Conservation (phyloP, 2,329 filamentous ascomycete genomes). For the Nigrograna mackinnonii region DNA sequence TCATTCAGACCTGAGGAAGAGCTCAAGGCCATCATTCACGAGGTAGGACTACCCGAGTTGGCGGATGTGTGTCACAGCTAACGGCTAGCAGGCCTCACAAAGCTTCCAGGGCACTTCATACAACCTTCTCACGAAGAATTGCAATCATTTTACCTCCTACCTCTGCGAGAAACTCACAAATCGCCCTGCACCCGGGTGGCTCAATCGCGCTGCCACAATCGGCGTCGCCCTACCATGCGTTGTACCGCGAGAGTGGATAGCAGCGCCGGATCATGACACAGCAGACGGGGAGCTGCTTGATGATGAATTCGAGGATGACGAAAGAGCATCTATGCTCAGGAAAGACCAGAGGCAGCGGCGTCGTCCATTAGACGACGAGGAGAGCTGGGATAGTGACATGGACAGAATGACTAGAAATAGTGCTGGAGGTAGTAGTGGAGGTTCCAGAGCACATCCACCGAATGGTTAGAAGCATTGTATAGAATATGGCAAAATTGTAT, state of each 20-base stretch:
- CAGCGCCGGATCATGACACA: slow-evolving; percentile 74
- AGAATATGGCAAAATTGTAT: too few species aligned
- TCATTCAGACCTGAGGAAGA: slow-evolving; percentile 70
- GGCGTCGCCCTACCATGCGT: slow-evolving; percentile 81
- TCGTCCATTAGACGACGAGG: slow-evolving; percentile 27
- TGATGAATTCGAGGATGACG: slow-evolving; percentile 58
- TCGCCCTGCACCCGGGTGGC: slow-evolving; percentile 70
- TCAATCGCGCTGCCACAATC: slow-evolving; percentile 84
- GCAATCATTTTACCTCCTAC: slow-evolving; percentile 84
- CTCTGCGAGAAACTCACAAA: slow-evolving; percentile 75
- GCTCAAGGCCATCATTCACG: slow-evolving; percentile 70
- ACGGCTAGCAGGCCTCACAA: slow-evolving; percentile 58
- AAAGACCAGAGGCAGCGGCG: slow-evolving; percentile 35
- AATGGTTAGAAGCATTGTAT: too few species aligned
- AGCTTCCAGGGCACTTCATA: slow-evolving; percentile 77
- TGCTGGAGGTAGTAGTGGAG: slow-evolving; percentile 36
- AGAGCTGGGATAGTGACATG: slow-evolving; percentile 30
- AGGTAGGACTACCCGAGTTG: too few species aligned
- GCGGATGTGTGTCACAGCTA: too few species aligned
- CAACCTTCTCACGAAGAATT: slow-evolving; percentile 82
- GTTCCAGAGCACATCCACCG: slow-evolving; percentile 36
- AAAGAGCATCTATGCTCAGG: slow-evolving; percentile 63
- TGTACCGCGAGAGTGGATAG: slow-evolving; percentile 80
- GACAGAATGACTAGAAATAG: slow-evolving; percentile 28
- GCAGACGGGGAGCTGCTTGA: slow-evolving; percentile 72